Evolutionary conservation across 805 yeast species (phyloP).

Genomic region (Candida berthetii): DNA sequence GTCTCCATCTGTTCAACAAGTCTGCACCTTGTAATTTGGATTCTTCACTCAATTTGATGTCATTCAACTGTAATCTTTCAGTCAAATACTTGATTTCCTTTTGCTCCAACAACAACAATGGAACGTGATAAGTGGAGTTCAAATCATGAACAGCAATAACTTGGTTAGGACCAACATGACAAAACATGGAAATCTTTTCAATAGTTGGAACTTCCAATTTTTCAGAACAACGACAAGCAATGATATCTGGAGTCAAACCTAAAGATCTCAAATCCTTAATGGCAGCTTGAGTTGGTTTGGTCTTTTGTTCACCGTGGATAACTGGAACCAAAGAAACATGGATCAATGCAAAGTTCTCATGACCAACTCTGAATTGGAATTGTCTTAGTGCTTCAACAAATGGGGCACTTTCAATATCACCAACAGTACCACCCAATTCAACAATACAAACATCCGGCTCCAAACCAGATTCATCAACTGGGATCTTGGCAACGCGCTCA

Average conservation of each 20-base stretch:
- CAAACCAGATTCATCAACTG: slow-evolving; percentile 84
- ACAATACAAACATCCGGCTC: slow-evolving; percentile 95
- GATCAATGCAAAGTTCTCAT: slow-evolving; percentile 88
- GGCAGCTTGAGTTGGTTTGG: slow-evolving; percentile 99
- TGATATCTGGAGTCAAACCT: slow-evolving; percentile 93
- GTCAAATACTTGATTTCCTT: slow-evolving; percentile 68
- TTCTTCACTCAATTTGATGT: slow-evolving; percentile 37
- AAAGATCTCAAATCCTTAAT: slow-evolving; percentile 92
- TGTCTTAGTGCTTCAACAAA: slow-evolving; percentile 98
- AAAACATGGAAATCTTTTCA: slow-evolving; percentile 96
- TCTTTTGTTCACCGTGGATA: slow-evolving; percentile 97
- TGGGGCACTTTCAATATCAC: slow-evolving; percentile 98
- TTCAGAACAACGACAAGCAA: slow-evolving; percentile 94
- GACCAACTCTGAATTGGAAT: slow-evolving; percentile 95
- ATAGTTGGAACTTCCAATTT: slow-evolving; percentile 78
- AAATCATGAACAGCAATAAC: slow-evolving; percentile 96
- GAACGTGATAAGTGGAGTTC: slow-evolving; percentile 95
- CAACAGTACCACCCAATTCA: slow-evolving; percentile 98
- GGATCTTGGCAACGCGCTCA: slow-evolving; percentile 83
- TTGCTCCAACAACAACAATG: slow-evolving; percentile 84
- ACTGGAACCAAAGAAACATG: slow-evolving; percentile 98
- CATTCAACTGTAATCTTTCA: slow-evolving; percentile 57
- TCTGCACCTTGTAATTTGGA: slow-evolving; percentile 60
- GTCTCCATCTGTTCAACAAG: slow-evolving; percentile 73
- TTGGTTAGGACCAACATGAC: slow-evolving; percentile 98